Percentiles rank a stretch among this genome's conserved stretches.
These are phyloP conservation scores for Tuber brumale DNA, from an alignment of 495 filamentous ascomycete genomes.

Conservation along the genomic window DNA sequence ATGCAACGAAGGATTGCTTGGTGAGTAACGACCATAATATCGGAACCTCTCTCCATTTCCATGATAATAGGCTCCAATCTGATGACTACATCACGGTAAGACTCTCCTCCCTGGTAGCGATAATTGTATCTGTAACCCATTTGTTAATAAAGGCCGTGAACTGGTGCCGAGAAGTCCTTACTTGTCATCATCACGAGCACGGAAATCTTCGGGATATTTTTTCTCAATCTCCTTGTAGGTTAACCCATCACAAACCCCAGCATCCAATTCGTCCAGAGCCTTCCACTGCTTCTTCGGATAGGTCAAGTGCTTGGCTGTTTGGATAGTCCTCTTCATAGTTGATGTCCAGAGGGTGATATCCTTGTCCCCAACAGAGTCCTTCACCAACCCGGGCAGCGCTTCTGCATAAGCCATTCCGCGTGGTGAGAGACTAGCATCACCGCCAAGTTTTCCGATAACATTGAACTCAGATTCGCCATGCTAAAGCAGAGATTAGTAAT, in stretches of 20 bases:
- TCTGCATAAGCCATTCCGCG: slow-evolving; percentile 80
- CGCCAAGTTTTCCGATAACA: slow-evolving; percentile 78
- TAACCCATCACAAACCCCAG: slow-evolving; percentile 90
- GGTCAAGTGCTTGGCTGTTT: slow-evolving; percentile 75
- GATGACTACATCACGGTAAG: slow-evolving; percentile 95
- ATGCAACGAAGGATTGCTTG: slow-evolving; percentile 95
- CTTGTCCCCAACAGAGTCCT: slow-evolving; percentile 62
- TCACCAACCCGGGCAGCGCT: slow-evolving; percentile 71
- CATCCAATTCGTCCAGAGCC: slow-evolving; percentile 93
- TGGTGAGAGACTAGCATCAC: slow-evolving; percentile 78
- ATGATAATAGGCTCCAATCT: slow-evolving; percentile 98
- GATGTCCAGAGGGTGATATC: slow-evolving; percentile 90
- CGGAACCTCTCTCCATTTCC: slow-evolving; percentile 91
- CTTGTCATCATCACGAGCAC: slow-evolving; percentile 91
- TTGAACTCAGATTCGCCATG: slow-evolving; percentile 94
- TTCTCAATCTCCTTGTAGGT: slow-evolving; percentile 91
- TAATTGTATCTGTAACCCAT: slow-evolving; percentile 64
- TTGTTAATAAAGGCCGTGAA: slow-evolving; percentile 16
- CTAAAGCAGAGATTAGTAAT: slow-evolving; percentile 46
- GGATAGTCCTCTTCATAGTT: slow-evolving; percentile 84
- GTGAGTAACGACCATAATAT: slow-evolving; percentile 96
- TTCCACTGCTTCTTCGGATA: slow-evolving; percentile 97
- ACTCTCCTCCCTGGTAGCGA: slow-evolving; percentile 92
- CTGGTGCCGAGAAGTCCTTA: slow-evolving; percentile 26
- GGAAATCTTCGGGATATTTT: slow-evolving; percentile 87